phyloP scores from a whole-genome alignment of 2,329 filamentous ascomycete species.

The Neonectria punicea region DNA sequence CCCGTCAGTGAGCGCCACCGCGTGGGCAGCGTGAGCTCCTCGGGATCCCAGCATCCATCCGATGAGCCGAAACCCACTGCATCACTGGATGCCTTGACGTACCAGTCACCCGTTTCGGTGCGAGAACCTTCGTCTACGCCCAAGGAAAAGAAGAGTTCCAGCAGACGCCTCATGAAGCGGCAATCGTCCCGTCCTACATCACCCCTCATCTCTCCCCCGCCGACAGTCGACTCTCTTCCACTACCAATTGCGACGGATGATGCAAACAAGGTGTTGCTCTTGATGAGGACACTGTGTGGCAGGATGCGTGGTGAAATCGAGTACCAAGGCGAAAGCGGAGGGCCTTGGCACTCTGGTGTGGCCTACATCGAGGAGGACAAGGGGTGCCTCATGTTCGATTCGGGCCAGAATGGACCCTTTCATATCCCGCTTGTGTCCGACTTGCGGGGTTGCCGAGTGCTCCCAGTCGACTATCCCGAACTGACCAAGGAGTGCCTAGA shows the following conservation, averaged over 20 bases:
- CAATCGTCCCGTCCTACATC: constrained; percentile 67
- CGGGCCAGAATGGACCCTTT: constrained; percentile 72
- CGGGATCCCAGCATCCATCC: constrained; percentile 63
- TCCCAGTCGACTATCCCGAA: constrained; percentile 61
- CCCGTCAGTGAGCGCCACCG: constrained; percentile 66
- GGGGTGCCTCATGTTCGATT: constrained; percentile 79
- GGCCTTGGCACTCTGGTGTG: constrained; percentile 75
- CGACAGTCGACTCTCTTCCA: constrained; percentile 69
- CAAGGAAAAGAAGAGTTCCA: constrained; percentile 57
- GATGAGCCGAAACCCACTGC: constrained; percentile 60
- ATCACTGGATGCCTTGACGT: constrained; percentile 54
- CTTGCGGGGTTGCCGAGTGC: constrained; percentile 77
- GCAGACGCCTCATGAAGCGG: constrained; percentile 66
- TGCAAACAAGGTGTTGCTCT: constrained; percentile 74
- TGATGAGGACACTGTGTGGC: constrained; percentile 83
- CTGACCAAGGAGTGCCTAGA: constrained; percentile 62
- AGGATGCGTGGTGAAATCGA: constrained; percentile 83
- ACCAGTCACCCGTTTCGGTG: constrained; percentile 51
- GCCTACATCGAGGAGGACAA: constrained; percentile 82
- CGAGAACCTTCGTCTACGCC: constrained; percentile 49
- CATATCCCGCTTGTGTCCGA: constrained; percentile 77
- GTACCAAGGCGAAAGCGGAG: constrained; percentile 71
- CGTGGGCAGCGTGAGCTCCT: constrained; percentile 77
- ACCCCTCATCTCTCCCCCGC: constrained; percentile 63
- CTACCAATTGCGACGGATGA: constrained; percentile 72